Base-by-base conservation (phyloP, 2,329 filamentous ascomycete species). In the Sporothrix pseudoabietina region DNA sequence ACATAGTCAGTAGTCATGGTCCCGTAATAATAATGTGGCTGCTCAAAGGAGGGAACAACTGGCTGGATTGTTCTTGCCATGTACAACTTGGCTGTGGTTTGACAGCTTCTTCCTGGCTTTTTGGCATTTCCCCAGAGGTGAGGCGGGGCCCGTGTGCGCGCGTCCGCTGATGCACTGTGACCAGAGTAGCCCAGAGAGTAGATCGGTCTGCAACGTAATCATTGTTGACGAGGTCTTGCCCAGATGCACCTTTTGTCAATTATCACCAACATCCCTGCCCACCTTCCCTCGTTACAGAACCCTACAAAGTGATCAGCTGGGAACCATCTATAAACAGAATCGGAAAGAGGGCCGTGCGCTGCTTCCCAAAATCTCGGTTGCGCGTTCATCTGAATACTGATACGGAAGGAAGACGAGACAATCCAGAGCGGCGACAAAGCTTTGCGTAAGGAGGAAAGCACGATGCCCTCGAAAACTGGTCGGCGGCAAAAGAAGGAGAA, bases 11-110 rank as follows among this genome's bases (percentile, higher is more conserved):
- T 69, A 69, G 49, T 22, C 49, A 69, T 26, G 14, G n/a, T 52
- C 30, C 66, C 66, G 47, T 54, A 69, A 55, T 12, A 69, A 55
- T 12, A 35, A 9, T 69, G 66, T 69, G 66, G 47, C 49, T n/a
- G 30, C 32, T 41, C 32, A 26, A 12, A 41, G 41, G 44, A 49
- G 14, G 66, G 32, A 39, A 55, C 44, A 10, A 26, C 30, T 54
- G 47, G 49, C 9, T 39, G n/a, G 30, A 52, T 19, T 55, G 49
- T 69, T 41, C n/a, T 69, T 49, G 66, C 65, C 16, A 68, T 68
- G 65, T 68, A 44, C 65, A 68, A 68, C 65, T 52, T 39, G 35
- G 61, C 39, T n/a, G 61, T 47, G 61, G 61, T 66, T 44, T 47
- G 61, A 66, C 61, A 66, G 39, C n/a, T 47, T 66, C 12, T 26